Evolutionary conservation across 2,329 filamentous ascomycete species (phyloP).

Genomic region (Trichoderma sp.): DNA sequence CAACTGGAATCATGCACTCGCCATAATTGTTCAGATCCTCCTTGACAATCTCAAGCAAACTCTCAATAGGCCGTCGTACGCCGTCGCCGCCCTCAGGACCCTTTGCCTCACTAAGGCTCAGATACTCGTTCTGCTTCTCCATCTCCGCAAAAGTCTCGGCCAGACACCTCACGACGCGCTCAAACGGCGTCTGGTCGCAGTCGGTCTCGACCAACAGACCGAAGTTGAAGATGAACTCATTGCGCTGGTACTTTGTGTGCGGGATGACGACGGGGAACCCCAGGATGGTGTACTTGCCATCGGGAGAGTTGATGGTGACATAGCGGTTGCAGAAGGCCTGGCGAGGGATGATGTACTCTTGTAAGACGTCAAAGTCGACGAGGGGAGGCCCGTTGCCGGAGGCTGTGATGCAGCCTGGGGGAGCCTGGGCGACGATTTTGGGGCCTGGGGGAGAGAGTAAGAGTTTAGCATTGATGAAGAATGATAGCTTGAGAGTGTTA

Average conservation of each 20-base stretch:
- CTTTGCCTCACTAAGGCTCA: slow-evolving; percentile 60
- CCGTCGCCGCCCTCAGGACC: slow-evolving; percentile 36
- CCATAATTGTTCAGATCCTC: slow-evolving; percentile 95
- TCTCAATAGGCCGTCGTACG: slow-evolving; percentile 70
- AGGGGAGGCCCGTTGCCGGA: slow-evolving; percentile 53
- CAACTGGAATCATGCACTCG: slow-evolving; percentile 97
- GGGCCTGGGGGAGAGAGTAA: slow-evolving; percentile 44
- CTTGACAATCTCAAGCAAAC: slow-evolving; percentile 74
- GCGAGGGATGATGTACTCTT: slow-evolving; percentile 90
- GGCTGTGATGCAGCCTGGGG: slow-evolving; percentile 59
- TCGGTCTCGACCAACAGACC: slow-evolving; percentile 71
- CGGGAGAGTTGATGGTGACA: slow-evolving; percentile 72
- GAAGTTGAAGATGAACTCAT: slow-evolving; percentile 99
- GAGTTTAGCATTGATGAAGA: not conserved
- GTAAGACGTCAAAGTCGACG: slow-evolving; percentile 81
- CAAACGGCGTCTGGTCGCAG: slow-evolving; percentile 72
- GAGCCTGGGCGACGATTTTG: slow-evolving; percentile 62
- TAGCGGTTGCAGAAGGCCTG: slow-evolving; percentile 94
- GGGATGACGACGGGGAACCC: slow-evolving; percentile 88
- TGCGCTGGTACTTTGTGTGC: slow-evolving; percentile 78
- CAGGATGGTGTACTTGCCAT: slow-evolving; percentile 71
- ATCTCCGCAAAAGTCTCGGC: slow-evolving; percentile 83
- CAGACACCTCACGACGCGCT: slow-evolving; percentile 80
- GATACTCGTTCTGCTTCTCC: slow-evolving; percentile 85
- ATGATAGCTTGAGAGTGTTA: not conserved